A percentile compares a stretch with the other conserved stretches of the same genome.
phyloP scores from a whole-genome alignment of 352 stramenopile genomes.

The Globisporangium lucens region DNA sequence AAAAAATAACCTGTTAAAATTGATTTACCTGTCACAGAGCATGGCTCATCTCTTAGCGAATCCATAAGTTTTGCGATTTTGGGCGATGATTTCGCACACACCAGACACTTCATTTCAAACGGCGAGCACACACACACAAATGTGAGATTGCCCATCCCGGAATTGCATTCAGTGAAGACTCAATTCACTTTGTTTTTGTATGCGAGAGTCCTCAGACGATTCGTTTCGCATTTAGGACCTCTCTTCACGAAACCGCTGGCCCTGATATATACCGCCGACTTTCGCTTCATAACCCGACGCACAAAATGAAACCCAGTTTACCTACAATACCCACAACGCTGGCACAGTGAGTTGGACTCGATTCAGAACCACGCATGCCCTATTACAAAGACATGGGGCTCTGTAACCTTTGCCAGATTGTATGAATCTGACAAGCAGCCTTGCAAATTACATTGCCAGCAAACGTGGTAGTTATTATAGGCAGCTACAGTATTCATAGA shows the following conservation, averaged over 20 bases:
- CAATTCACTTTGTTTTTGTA: neutral
- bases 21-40: neutral
- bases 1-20: neutral
- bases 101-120: neutral
- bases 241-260: neutral
- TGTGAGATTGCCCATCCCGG: conserved; percentile 1
- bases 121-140: neutral
- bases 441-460: too few relatives aligned
- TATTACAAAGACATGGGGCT: neutral
- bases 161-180: conserved; percentile 1
- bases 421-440: too few relatives aligned
- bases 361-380: neutral
- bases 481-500: too few relatives aligned
- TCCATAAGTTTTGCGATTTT: neutral
- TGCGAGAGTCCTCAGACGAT: neutral
- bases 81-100: neutral
- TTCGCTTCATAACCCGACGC: neutral
- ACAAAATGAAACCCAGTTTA: neutral
- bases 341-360: neutral
- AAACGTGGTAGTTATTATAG: too few relatives aligned
- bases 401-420: too few relatives aligned
- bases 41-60: neutral
- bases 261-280: conserved; percentile 9
- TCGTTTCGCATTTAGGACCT: neutral
- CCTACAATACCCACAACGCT: neutral